phyloP scores from a whole-genome alignment of 441 rosid genomes.

The Erodium trifolium region DNA sequence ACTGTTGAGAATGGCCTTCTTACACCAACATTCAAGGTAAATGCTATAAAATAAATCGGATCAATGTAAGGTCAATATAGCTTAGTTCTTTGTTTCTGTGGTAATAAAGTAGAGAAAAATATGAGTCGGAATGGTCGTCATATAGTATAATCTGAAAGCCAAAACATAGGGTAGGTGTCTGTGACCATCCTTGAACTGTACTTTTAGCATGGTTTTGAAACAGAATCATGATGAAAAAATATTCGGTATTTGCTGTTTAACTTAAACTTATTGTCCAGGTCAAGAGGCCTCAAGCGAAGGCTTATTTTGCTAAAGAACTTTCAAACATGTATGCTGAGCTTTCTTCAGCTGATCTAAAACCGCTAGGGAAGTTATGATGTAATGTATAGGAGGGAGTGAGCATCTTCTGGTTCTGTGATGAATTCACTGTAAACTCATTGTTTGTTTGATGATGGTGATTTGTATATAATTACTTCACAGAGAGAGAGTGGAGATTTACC shows the following conservation, averaged over 20 bases:
- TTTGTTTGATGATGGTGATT: no score
- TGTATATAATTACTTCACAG: no score
- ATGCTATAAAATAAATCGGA: slow-evolving; percentile 6
- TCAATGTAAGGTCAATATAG: background rate
- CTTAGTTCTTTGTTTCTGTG: background rate
- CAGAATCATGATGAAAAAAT: background rate
- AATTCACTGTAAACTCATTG: no score
- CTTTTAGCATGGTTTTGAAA: background rate
- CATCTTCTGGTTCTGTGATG: no score
- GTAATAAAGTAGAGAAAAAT: background rate
- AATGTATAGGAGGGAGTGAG: no score
- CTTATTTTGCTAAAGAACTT: slow-evolving; percentile 60
- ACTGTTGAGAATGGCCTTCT: slow-evolving; percentile 75
- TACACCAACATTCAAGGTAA: slow-evolving; percentile 92
- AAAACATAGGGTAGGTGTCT: no score
- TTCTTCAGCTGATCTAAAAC: slow-evolving; percentile 38
- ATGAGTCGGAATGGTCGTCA: background rate
- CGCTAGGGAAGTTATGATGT: background rate
- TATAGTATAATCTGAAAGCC: no score
- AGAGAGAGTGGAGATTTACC: no score
- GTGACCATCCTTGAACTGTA: background rate
- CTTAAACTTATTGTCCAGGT: slow-evolving; percentile 33
- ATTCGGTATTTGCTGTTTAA: background rate
- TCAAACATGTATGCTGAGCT: slow-evolving; percentile 66
- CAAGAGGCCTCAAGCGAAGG: slow-evolving; percentile 93